Conservation (phyloP, 768 basidiomycete species). For the Sporobolomyces phaffii region DNA sequence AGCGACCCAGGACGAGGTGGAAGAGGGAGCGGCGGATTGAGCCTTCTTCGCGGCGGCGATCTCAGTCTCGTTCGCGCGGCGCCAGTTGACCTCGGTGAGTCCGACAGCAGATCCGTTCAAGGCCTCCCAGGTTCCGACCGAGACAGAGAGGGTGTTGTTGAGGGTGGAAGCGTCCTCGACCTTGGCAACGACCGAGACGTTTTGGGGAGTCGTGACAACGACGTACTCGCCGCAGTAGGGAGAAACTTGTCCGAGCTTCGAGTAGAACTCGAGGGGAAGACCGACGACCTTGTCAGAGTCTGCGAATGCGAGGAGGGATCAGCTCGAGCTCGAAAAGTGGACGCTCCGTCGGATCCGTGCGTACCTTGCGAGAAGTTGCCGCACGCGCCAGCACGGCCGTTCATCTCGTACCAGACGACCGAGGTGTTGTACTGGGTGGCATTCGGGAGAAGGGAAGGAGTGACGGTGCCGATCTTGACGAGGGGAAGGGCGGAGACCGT, state of each 20-base stretch:
- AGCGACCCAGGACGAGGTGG: background rate
- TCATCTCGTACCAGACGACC: slow-evolving; percentile 45
- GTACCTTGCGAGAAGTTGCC: slow-evolving; percentile 50
- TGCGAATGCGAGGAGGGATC: too few relatives aligned
- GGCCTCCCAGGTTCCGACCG: slow-evolving; percentile 48
- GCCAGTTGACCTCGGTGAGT: slow-evolving; percentile 43
- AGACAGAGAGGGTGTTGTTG: slow-evolving; percentile 28
- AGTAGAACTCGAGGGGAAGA: slow-evolving; percentile 57
- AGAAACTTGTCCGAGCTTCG: slow-evolving; percentile 47
- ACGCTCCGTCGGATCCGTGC: too few relatives aligned
- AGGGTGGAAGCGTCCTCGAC: slow-evolving; percentile 61
- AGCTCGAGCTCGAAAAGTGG: slow-evolving; percentile 12
- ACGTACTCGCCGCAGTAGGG: slow-evolving; percentile 63
- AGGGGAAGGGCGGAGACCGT: slow-evolving; percentile 46
- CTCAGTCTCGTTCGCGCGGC: slow-evolving; percentile 37
- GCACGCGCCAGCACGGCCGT: slow-evolving; percentile 72
- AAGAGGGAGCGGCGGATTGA: slow-evolving; percentile 1
- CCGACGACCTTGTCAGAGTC: slow-evolving; percentile 53
- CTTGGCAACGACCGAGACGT: slow-evolving; percentile 57
- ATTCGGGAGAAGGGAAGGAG: slow-evolving; percentile 20
- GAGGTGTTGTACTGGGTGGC: slow-evolving; percentile 25
- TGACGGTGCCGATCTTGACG: slow-evolving; percentile 16
- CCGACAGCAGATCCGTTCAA: slow-evolving; percentile 45
- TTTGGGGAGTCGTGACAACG: slow-evolving; percentile 55
- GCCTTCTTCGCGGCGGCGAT: slow-evolving; percentile 48